Conservation (phyloP, 768 basidiomycete species). For the Calocybe gangraenosa region DNA sequence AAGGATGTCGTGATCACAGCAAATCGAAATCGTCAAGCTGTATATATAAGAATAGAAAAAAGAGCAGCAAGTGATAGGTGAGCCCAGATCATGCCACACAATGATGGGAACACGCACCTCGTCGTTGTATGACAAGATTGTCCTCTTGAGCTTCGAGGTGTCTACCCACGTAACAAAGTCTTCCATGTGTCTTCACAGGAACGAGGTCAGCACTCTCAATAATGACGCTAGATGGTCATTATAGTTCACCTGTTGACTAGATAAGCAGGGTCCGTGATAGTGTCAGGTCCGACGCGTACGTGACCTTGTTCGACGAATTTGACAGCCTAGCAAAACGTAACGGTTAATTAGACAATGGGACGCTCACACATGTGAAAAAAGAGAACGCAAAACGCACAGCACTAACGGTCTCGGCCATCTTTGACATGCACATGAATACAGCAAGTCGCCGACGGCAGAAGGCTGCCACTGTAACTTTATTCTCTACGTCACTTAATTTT, state of each 20-base stretch:
- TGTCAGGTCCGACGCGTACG: conserved; percentile 93
- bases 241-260: conserved; percentile 75
- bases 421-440: conserved; percentile 86
- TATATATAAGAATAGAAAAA: not conserved
- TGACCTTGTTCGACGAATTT: conserved; percentile 99
- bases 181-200: conserved; percentile 77
- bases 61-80: conserved; percentile 6
- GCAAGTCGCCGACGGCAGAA: conserved; percentile 91
- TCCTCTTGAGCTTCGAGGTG: conserved; percentile 93
- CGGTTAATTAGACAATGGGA: no score
- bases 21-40: conserved; percentile 96
- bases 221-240: not conserved
- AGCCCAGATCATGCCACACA: conserved; percentile 7
- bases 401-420: conserved; percentile 95
- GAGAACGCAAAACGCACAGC: conserved; percentile 59
- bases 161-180: conserved; percentile 99
- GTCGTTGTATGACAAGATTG: conserved; percentile 95
- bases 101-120: conserved; percentile 46
- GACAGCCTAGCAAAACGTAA: conserved; percentile 63
- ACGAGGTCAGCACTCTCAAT: conserved; percentile 6
- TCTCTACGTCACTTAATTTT: conserved; percentile 93
- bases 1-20: conserved; percentile 36
- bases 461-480: conserved; percentile 92
- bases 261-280: conserved; percentile 94
- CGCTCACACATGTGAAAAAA: no score